These are phyloP conservation scores for Rhodotorula sp. DNA, from an alignment of 1,284 basidiomycete genomes.

Conservation along the genomic window DNA sequence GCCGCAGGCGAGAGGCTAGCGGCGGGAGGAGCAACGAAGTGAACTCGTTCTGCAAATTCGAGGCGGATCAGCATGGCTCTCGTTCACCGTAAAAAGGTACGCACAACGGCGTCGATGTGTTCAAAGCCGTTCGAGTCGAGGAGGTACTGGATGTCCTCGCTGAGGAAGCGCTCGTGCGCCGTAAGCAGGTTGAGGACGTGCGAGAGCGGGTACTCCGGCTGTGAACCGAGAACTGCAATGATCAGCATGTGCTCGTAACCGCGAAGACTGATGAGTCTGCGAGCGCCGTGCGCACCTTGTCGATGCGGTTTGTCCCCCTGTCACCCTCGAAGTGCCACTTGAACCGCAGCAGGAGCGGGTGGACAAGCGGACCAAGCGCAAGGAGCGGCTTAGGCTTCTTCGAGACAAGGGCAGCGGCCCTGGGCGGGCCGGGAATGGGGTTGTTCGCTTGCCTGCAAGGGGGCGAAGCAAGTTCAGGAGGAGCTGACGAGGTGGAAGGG, in stretches of 20 bases:
- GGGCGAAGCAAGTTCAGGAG: neutral
- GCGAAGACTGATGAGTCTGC: neutral
- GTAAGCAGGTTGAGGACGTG: constrained; percentile 81
- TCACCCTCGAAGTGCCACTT: constrained; percentile 92
- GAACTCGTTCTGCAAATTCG: constrained; percentile 63
- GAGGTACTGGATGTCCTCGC: constrained; percentile 72
- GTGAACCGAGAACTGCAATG: neutral
- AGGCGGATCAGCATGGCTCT: constrained; percentile 14
- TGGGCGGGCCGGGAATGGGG: constrained; percentile 16
- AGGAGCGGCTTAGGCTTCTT: constrained; percentile 61
- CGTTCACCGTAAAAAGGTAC: constrained; percentile 42
- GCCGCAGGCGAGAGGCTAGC: constrained; percentile 61
- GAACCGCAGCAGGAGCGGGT: constrained; percentile 83
- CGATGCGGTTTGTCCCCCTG: constrained; percentile 83
- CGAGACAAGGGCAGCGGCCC: neutral
- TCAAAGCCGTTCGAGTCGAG: constrained; percentile 64
- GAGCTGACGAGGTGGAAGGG: no score
- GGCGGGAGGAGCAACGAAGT: constrained; percentile 42
- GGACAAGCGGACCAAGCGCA: constrained; percentile 78
- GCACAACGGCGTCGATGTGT: constrained; percentile 72
- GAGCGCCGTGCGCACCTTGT: constrained; percentile 67
- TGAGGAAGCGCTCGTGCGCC: constrained; percentile 76
- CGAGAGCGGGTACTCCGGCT: constrained; percentile 97
- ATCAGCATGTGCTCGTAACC: no score
- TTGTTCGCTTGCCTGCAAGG: constrained; percentile 11